These are phyloP conservation scores for Candida arabinofermentans DNA, from an alignment of 805 yeast genomes.

Conservation along the genomic window DNA sequence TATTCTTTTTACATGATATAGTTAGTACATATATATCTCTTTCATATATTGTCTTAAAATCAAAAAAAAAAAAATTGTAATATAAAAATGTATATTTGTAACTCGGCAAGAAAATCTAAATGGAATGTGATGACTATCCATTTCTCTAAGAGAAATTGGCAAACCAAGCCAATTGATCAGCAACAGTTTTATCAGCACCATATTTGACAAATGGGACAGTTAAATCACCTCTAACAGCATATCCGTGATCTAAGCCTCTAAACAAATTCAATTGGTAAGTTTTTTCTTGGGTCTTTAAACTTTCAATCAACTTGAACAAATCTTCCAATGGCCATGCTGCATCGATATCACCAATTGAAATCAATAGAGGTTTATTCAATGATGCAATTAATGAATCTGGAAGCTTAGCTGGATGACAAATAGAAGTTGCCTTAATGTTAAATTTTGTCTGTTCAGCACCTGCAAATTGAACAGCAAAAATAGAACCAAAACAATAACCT, in stretches of 20 bases:
- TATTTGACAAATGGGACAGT: slow-evolving; percentile 47
- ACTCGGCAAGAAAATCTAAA: too few species aligned
- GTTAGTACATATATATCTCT: too few species aligned
- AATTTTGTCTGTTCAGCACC: slow-evolving; percentile 38
- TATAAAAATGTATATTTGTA: too few species aligned
- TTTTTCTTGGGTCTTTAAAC: slow-evolving; percentile 41
- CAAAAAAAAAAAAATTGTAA: too few species aligned
- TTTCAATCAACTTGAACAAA: slow-evolving; percentile 58
- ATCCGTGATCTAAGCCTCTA: slow-evolving; percentile 72
- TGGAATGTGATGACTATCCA: too few species aligned
- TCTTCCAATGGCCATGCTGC: slow-evolving; percentile 55
- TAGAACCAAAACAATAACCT: slow-evolving; percentile 89
- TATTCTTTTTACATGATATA: too few species aligned
- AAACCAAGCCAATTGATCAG: slow-evolving; percentile 39
- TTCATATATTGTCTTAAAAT: too few species aligned
- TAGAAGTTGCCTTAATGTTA: slow-evolving; percentile 52
- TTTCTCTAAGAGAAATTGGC: slow-evolving; percentile 9
- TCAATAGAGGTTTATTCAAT: slow-evolving; percentile 56
- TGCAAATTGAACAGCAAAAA: slow-evolving; percentile 44
- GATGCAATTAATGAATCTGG: slow-evolving; percentile 58
- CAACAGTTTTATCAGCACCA: slow-evolving; percentile 64
- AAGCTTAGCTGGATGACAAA: slow-evolving; percentile 83
- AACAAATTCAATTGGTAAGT: slow-evolving; percentile 59
- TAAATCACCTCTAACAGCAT: slow-evolving; percentile 72
- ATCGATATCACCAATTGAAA: slow-evolving; percentile 76